Evolutionary conservation across 2,329 filamentous ascomycete species (phyloP).

Genomic region (Fusarium sp.): DNA sequence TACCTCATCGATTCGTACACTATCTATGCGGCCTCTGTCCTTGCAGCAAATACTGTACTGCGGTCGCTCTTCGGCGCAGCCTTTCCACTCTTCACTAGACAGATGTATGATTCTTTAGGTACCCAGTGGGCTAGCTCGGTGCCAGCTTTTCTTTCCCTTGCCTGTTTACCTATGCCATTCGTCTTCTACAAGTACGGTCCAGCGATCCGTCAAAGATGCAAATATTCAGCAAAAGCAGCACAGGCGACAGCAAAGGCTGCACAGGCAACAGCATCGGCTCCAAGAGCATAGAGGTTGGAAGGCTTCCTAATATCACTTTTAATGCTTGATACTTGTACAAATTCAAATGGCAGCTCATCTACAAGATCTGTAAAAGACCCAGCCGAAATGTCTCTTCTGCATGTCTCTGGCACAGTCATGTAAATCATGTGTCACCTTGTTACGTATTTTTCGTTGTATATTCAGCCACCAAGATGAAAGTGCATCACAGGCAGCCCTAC

Average conservation of each 20-base stretch:
- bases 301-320: too few species aligned
- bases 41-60: constrained; percentile 63
- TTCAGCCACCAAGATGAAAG: too few species aligned
- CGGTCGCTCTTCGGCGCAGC: constrained; percentile 38
- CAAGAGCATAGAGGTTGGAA: not conserved
- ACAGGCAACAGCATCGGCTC: constrained; percentile 12
- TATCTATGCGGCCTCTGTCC: constrained; percentile 78
- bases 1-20: constrained; percentile 76
- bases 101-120: constrained; percentile 41
- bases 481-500: too few species aligned
- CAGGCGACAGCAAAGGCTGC: constrained; percentile 28
- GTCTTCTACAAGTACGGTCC: constrained; percentile 37
- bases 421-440: too few species aligned
- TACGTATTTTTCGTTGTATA: too few species aligned
- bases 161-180: constrained; percentile 39
- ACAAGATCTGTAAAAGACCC: too few species aligned
- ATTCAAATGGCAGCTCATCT: too few species aligned
- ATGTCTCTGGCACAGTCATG: too few species aligned
- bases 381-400: too few species aligned
- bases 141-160: constrained; percentile 36
- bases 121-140: constrained; percentile 41
- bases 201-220: constrained; percentile 32
- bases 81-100: constrained; percentile 39
- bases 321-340: too few species aligned
- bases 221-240: constrained; percentile 39